Percentiles rank a stretch among this genome's conserved stretches.
These are phyloP conservation scores for Lagenidium sp. DNA, from an alignment of 352 stramenopile species.

Conservation along the genomic window DNA sequence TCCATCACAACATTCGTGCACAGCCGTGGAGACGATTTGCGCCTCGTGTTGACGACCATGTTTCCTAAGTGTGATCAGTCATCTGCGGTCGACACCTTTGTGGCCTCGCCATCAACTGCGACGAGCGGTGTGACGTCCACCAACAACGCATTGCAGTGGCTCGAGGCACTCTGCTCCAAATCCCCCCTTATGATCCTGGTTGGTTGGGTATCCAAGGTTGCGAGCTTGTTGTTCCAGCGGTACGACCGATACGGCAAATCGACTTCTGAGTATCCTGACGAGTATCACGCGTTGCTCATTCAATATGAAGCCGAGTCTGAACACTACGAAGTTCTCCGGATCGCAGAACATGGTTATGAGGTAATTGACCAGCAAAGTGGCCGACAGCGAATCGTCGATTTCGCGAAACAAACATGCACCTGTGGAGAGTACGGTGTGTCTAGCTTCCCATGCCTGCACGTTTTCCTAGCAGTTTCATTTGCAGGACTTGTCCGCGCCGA, in stretches of 20 bases:
- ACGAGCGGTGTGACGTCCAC: neutral
- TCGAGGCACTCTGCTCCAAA: conserved; percentile 55
- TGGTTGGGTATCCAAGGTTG: conserved; percentile 73
- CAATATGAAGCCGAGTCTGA: conserved; percentile 56
- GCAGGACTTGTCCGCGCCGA: conserved; percentile 55
- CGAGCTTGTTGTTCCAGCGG: conserved; percentile 61
- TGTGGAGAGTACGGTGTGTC: conserved; percentile 70
- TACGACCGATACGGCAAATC: conserved; percentile 66
- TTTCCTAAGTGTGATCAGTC: conserved; percentile 55
- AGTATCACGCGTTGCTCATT: conserved; percentile 49
- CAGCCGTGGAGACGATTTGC: conserved; percentile 48
- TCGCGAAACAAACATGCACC: conserved; percentile 62
- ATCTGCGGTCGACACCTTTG: conserved; percentile 50
- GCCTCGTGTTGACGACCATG: conserved; percentile 21
- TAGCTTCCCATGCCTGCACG: conserved; percentile 69
- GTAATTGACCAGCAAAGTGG: conserved; percentile 65
- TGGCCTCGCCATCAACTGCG: conserved; percentile 13
- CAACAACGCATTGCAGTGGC: conserved; percentile 34
- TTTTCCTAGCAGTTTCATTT: conserved; percentile 58
- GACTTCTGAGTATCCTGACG: conserved; percentile 65
- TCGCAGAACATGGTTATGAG: conserved; percentile 62
- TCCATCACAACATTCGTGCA: conserved; percentile 47
- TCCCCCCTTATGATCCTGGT: conserved; percentile 72
- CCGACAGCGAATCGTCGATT: conserved; percentile 61
- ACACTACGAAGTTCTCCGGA: conserved; percentile 56